Evolutionary conservation across 2,329 filamentous ascomycete genomes (phyloP).

Genomic region (Alternaria sp.): DNA sequence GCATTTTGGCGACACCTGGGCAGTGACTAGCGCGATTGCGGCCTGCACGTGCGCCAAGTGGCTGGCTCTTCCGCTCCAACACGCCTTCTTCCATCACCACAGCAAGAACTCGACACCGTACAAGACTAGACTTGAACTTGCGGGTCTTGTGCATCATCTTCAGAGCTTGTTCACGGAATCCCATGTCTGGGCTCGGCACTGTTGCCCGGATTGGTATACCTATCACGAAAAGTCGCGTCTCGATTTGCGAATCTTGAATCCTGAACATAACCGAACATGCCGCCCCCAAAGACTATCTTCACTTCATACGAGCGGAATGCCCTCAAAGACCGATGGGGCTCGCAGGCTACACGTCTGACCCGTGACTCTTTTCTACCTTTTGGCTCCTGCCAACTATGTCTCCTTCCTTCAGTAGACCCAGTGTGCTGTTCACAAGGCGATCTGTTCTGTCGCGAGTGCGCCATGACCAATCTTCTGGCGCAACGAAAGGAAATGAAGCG

Average conservation of each 20-base stretch:
- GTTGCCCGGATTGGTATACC: background rate
- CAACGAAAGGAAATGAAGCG: slow-evolving; percentile 93
- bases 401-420: slow-evolving; percentile 79
- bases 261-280: slow-evolving; percentile 19
- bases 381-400: slow-evolving; percentile 85
- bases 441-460: slow-evolving; percentile 94
- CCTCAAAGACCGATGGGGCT: slow-evolving; percentile 81
- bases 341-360: slow-evolving; percentile 79
- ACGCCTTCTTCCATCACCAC: background rate
- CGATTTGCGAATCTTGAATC: background rate
- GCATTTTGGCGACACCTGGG: slow-evolving; percentile 11
- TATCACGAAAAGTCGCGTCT: slow-evolving; percentile 3
- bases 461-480: slow-evolving; percentile 84
- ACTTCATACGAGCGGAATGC: slow-evolving; percentile 87
- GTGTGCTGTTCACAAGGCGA: slow-evolving; percentile 81
- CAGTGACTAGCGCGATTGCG: slow-evolving; percentile 10
- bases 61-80: slow-evolving; percentile 9
- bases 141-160: background rate
- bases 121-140: background rate
- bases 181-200: background rate
- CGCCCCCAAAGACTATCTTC: slow-evolving; percentile 67
- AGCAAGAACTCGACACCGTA: background rate
- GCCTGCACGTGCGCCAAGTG: slow-evolving; percentile 12
- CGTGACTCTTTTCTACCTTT: slow-evolving; percentile 94
- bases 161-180: background rate